Evolutionary conservation across 768 basidiomycete species (phyloP).

Genomic region (Pleurotus giganteus): DNA sequence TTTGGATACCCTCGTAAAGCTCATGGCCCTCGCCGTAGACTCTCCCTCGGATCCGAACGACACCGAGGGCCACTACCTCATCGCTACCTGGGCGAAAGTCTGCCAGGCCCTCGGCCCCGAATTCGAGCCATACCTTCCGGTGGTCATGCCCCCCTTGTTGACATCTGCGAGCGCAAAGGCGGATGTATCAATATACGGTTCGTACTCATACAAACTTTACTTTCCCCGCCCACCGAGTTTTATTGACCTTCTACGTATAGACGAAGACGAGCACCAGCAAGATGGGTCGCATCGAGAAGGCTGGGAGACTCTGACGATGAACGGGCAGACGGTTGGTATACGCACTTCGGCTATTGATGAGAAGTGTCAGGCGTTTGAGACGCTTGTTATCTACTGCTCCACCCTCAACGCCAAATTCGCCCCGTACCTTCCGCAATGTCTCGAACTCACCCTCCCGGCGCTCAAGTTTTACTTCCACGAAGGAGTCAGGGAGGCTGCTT

Average conservation of each 20-base stretch:
- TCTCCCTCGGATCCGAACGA: slow-evolving; percentile 68
- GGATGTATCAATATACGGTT: slow-evolving; percentile 73
- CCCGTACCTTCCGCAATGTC: slow-evolving; percentile 67
- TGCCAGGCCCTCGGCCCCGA: slow-evolving; percentile 83
- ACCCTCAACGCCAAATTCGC: slow-evolving; percentile 65
- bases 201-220: slow-evolving; percentile 13
- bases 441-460: slow-evolving; percentile 71
- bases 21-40: slow-evolving; percentile 36
- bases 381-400: slow-evolving; percentile 77
- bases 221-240: not conserved
- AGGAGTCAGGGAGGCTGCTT: slow-evolving; percentile 76
- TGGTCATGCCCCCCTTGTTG: slow-evolving; percentile 80
- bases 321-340: slow-evolving; percentile 75
- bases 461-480: slow-evolving; percentile 82
- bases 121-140: slow-evolving; percentile 83
- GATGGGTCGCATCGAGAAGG: slow-evolving; percentile 63
- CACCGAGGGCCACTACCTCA: slow-evolving; percentile 73
- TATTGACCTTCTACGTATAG: slow-evolving; percentile 20
- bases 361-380: slow-evolving; percentile 86
- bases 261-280: slow-evolving; percentile 52
- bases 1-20: not conserved
- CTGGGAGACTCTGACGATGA: slow-evolving; percentile 77
- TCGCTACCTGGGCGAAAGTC: slow-evolving; percentile 86
- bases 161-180: slow-evolving; percentile 78
- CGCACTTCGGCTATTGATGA: slow-evolving; percentile 81